These are phyloP conservation scores for Dichomitus squalens DNA, from an alignment of 1,284 basidiomycete species.

Conservation along the genomic window DNA sequence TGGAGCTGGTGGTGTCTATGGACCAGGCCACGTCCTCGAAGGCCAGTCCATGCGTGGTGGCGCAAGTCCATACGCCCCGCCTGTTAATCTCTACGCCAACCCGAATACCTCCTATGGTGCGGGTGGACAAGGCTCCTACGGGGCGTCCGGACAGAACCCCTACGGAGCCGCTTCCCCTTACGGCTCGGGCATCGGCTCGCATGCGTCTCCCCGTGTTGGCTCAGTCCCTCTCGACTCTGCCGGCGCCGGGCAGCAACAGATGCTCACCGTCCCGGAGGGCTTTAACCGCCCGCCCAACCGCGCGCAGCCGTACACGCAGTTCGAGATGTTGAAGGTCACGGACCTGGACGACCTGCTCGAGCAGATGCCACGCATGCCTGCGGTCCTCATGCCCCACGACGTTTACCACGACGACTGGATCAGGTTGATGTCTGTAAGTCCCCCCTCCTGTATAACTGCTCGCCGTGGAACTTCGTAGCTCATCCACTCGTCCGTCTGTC, in stretches of 20 bases:
- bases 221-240: constrained; percentile 11
- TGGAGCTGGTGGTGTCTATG: constrained; percentile 22
- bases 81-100: constrained; percentile 16
- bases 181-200: constrained; percentile 13
- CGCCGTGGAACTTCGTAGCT: background rate
- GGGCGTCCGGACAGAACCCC: constrained; percentile 20
- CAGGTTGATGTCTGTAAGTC: constrained; percentile 67
- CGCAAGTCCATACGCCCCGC: constrained; percentile 26
- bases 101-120: constrained; percentile 8
- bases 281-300: constrained; percentile 71
- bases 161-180: constrained; percentile 5
- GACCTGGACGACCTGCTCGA: constrained; percentile 75
- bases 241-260: constrained; percentile 41
- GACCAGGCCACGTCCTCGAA: constrained; percentile 31
- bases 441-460: background rate
- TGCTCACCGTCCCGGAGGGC: constrained; percentile 63
- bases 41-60: constrained; percentile 25
- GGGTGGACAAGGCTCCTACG: constrained; percentile 28
- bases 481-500: background rate
- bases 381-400: constrained; percentile 74
- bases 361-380: constrained; percentile 67
- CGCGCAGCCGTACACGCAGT: constrained; percentile 66
- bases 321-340: constrained; percentile 67
- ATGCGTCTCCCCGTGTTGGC: constrained; percentile 28
- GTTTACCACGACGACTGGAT: constrained; percentile 77